These are phyloP conservation scores for Neonectria magnoliae DNA, from an alignment of 2,329 filamentous ascomycete genomes.

Conservation along the genomic window DNA sequence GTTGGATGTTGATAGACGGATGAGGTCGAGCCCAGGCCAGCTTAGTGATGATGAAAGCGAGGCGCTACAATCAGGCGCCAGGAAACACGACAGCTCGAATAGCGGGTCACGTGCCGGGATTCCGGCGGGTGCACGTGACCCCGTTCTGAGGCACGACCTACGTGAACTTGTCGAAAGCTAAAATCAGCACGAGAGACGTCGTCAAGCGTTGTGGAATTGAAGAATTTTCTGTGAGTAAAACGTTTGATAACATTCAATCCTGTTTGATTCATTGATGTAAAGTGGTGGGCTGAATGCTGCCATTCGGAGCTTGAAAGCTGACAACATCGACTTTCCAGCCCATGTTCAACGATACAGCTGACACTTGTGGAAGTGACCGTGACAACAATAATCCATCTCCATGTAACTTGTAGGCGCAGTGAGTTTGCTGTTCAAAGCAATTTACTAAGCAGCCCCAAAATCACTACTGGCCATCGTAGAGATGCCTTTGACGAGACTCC, in stretches of 20 bases:
- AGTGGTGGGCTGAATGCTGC: neutral
- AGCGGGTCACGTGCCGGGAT: conserved; percentile 44
- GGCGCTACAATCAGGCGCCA: conserved; percentile 53
- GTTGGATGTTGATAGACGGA: conserved; percentile 38
- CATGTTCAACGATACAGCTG: neutral
- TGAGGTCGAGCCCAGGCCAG: conserved; percentile 39
- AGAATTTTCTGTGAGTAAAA: neutral
- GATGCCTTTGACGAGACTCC: neutral
- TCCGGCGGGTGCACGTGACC: conserved; percentile 31
- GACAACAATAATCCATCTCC: neutral
- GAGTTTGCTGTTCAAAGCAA: neutral
- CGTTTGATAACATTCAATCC: neutral
- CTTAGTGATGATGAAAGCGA: conserved; percentile 49
- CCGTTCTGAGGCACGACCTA: neutral
- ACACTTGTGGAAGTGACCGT: neutral
- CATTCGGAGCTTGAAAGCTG: neutral
- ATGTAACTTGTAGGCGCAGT: neutral
- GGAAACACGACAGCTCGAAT: conserved; percentile 55
- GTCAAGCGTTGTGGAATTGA: neutral
- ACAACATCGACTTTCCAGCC: neutral
- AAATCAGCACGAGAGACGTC: neutral
- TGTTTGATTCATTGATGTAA: too few relatives aligned
- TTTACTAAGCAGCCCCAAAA: neutral
- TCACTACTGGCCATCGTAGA: neutral
- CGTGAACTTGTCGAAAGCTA: neutral